phyloP scores from a whole-genome alignment of 495 filamentous ascomycete genomes.

The Neurospora africana region DNA sequence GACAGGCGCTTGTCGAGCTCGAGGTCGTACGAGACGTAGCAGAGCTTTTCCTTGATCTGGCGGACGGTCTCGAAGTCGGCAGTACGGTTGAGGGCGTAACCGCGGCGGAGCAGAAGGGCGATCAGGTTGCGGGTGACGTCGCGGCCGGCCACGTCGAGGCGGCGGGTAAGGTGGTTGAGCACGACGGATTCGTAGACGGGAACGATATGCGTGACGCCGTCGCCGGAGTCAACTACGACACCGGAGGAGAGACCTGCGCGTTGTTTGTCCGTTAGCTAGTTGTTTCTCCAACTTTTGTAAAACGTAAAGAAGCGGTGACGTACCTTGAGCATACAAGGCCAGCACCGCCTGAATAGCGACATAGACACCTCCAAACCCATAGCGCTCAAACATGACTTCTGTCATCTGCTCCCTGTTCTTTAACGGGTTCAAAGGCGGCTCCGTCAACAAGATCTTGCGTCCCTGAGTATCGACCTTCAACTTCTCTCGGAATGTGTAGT shows the following conservation, averaged over 20 bases:
- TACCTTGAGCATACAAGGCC: slow-evolving; percentile 93
- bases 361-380: slow-evolving; percentile 93
- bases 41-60: slow-evolving; percentile 99
- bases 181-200: slow-evolving; percentile 97
- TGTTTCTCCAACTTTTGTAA: background rate
- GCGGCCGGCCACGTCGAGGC: slow-evolving; percentile 90
- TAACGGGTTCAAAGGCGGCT: slow-evolving; percentile 95
- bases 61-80: slow-evolving; percentile 99
- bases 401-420: slow-evolving; percentile 95
- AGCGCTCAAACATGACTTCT: slow-evolving; percentile 97
- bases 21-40: slow-evolving; percentile 97
- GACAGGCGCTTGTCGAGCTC: slow-evolving; percentile 90
- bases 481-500: slow-evolving; percentile 96
- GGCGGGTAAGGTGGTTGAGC: slow-evolving; percentile 87
- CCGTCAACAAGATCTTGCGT: slow-evolving; percentile 95
- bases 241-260: slow-evolving; percentile 74
- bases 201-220: slow-evolving; percentile 96
- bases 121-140: slow-evolving; percentile 98
- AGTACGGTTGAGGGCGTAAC: slow-evolving; percentile 95
- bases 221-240: slow-evolving; percentile 95
- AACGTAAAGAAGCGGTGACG: background rate
- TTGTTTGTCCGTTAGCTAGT: background rate
- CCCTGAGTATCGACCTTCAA: slow-evolving; percentile 83
- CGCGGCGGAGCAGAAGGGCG: slow-evolving; percentile 82
- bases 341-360: slow-evolving; percentile 97